Evolutionary conservation across 176 grass and related monocot species (phyloP), one percentile per base, ranked within the genome.

Genomic region (Paspalum vaginatum): DNA sequence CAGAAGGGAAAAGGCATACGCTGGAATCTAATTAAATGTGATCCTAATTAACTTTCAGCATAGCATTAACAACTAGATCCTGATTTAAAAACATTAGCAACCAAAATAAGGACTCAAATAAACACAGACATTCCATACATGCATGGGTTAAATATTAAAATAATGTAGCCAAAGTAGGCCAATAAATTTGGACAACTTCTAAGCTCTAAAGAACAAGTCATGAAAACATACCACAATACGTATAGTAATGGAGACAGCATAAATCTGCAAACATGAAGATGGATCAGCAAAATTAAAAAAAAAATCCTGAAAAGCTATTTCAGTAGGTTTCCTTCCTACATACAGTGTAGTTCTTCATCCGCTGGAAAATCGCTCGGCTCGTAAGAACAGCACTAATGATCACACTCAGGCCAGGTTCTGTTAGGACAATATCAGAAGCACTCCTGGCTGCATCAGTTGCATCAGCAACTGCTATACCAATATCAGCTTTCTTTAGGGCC

Each of bases 201-300:
- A 48, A 48, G 59, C 46, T 44, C 43, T n/a, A 44, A 18, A 62
- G 41, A 51, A 65, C 0, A 14, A 6, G 25, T 38, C 18, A 66
- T 57, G 42, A 45, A 65, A 80, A 72, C 88, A 45, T 82, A 89
- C 88, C 73, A 89, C 83, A 11, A 89, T 89, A 78, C 88, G 83
- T 38, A 86, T 86, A 45, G 88, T 89, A 38, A 89, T 89, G 4
- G 88, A 89, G 15, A 89, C 79, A 13, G 88, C 88, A 74, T 86
- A 89, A 12, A 89, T 89, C 88, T 89, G 80, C 37, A 53, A 61
- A 70, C 20, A 63, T 51, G 1, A 17, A 81, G 44, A 15, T 25
- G 11, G 8, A 52, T 72, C 3, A 82, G 80, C 1, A 65, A 45
- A 78, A 78, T 16, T 16, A 51, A 24, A 41, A 22, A 13, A 8